Evolutionary conservation across 495 filamentous ascomycete genomes (phyloP), one percentile per base, ranked within the genome.

Genomic region (Terfezia claveryi): DNA sequence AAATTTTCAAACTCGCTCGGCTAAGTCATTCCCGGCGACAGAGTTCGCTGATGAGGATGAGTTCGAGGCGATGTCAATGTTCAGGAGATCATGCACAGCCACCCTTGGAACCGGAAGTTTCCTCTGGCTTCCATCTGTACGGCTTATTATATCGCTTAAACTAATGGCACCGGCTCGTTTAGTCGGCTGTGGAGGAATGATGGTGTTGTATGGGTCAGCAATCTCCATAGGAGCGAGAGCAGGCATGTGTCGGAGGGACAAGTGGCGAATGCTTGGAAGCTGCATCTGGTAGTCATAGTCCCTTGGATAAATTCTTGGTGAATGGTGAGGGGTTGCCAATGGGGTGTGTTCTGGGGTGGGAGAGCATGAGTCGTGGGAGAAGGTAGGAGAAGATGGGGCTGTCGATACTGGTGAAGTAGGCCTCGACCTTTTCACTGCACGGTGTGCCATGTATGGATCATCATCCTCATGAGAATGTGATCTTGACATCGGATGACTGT

Each of bases 271-370:
- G n/a, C 80, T 81, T 8, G 91, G 89, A 37, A 96, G 73, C 54
- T 83, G 81, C 59, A 83, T 68, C 66, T 87, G 83, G 59, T 72
- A 77, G 60, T 72, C 66, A 62, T 70, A 59, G 52, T 69, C 78
- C 56, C 80, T 74, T 7, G 91, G 91, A 53, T 83, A 79, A 54
- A 98, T 73, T 36, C 91, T 85, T 20, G 91, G 91, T 6, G 92
- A 96, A 70, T 96, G 91, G 36, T 87, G 87, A 0, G 91, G 91
- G 2, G 91, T 98, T 36, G 88, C 91, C 49, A 96, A 76, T 8
- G 91, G 91, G 12, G 92, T 96, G 72, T 94, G 87, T 64, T 95
- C 91, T 2, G 91, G 92, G 2, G 91, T 98, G 1, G 91, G 92
- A 1, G 92, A 96, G 23, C 86, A 78, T 9, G 88, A 94, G 71